Base-by-base conservation (phyloP, 2,329 filamentous ascomycete species). In the Exophiala mesophila region DNA sequence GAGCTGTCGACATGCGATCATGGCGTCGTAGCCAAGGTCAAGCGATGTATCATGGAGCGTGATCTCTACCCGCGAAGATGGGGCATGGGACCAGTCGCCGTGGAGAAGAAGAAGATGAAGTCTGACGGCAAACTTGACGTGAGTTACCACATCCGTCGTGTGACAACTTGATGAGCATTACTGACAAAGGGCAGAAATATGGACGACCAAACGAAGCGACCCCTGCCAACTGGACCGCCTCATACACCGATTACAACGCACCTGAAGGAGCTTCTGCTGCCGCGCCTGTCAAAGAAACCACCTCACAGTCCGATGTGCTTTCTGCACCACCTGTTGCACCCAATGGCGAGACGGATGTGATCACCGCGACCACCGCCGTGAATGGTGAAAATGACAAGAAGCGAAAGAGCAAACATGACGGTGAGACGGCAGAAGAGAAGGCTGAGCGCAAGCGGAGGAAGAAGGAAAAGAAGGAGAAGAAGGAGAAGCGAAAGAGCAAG, bases 21-120 rank as follows among this genome's bases (percentile, higher is more conserved):
- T 69, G 92, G 92, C 58, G 88, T 96, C 45, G 90, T 97, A 46
- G 92, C 92, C 58, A 97, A 96, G 77, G 88, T 98, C 65, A 98
- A 98, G 83, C 84, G 92, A 59, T 95, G 89, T 69, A 98, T 98
- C 68, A 98, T 98, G 92, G 92, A 98, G 77, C 86, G 92, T 59
- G 92, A 97, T 65, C 77, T 97, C 46, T 98, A 98, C 77, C 92
- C 92, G 52, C 80, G 88, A 65, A 77, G 90, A 74, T 98, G 92
- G 92, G 92, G 92, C 55, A 80, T 97, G 62, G 92, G 92, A 50
- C 90, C 92, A 39, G 83, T 90, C 47, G 92, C 92, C 36, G 71
- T 84, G 36, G 88, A 97, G 77, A 98, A 98, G 82, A 98, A 98
- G 85, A 96, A 97, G 80, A 82, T 98, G 75, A 97, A 97, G 81